Evolutionary conservation across 2,329 filamentous ascomycete species (phyloP).

Genomic region (Fusarium sp.): DNA sequence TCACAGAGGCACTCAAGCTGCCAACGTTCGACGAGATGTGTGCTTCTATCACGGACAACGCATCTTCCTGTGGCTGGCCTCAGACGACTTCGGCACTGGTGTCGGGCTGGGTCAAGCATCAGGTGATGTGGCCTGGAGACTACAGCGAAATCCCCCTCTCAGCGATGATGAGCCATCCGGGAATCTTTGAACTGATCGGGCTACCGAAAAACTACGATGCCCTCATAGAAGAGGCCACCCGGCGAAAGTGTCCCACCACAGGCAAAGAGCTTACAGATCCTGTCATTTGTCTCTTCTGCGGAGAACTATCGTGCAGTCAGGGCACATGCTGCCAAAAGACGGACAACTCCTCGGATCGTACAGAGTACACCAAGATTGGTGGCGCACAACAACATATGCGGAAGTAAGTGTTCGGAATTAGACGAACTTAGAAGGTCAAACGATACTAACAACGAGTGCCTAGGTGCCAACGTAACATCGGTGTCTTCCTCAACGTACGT

Average conservation of each 20-base stretch:
- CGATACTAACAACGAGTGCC: slow-evolving; percentile 14
- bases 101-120: slow-evolving; percentile 79
- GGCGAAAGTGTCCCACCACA: slow-evolving; percentile 84
- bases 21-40: slow-evolving; percentile 85
- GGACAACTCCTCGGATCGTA: slow-evolving; percentile 57
- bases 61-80: slow-evolving; percentile 61
- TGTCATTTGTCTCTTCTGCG: slow-evolving; percentile 92
- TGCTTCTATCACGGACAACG: slow-evolving; percentile 62
- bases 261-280: slow-evolving; percentile 93
- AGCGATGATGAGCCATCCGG: slow-evolving; percentile 77
- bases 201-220: slow-evolving; percentile 92
- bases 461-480: slow-evolving; percentile 88
- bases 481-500: slow-evolving; percentile 95
- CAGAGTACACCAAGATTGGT: slow-evolving; percentile 68
- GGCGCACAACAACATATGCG: slow-evolving; percentile 92
- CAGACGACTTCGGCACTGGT: slow-evolving; percentile 59
- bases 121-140: slow-evolving; percentile 56
- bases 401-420: slow-evolving; percentile 68
- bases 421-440: background rate
- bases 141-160: slow-evolving; percentile 51
- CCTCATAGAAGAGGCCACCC: slow-evolving; percentile 91
- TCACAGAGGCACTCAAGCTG: slow-evolving; percentile 79
- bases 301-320: slow-evolving; percentile 96
- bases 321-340: slow-evolving; percentile 87
- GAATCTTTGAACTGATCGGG: slow-evolving; percentile 93